These are phyloP conservation scores for Paxillus rubicundulus DNA, from an alignment of 768 basidiomycete genomes.

Conservation along the genomic window DNA sequence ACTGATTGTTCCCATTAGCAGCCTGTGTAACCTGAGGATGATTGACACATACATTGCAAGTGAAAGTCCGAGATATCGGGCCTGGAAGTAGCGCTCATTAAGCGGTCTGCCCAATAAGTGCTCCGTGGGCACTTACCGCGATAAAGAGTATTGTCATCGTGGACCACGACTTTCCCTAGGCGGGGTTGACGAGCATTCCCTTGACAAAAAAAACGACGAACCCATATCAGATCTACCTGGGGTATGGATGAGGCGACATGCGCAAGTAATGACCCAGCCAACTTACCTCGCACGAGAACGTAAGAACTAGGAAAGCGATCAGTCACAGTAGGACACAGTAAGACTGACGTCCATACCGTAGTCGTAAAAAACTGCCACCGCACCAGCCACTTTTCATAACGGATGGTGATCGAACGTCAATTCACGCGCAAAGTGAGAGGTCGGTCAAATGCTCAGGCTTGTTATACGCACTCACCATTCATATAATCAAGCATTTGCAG, in stretches of 20 bases:
- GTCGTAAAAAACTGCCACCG: conserved; percentile 6
- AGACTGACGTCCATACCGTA: conserved; percentile 1
- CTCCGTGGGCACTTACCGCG: conserved; percentile 1
- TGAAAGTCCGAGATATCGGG: conserved; percentile 8
- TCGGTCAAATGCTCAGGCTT: too few species aligned
- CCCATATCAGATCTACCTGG: conserved; percentile 14
- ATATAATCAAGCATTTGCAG: background rate
- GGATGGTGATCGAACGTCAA: background rate
- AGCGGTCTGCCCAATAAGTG: background rate
- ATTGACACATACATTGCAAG: conserved; percentile 3
- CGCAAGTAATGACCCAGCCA: background rate
- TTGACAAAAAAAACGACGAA: background rate
- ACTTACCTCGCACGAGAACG: conserved; percentile 8
- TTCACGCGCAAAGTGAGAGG: background rate
- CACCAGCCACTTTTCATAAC: conserved; percentile 1
- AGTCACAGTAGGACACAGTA: background rate
- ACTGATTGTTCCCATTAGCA: conserved; percentile 1
- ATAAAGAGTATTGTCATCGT: conserved; percentile 8
- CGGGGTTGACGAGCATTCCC: background rate
- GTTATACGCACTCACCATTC: background rate
- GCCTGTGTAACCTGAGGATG: background rate
- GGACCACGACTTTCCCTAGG: conserved; percentile 13
- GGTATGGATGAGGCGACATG: background rate
- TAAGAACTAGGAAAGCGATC: conserved; percentile 4
- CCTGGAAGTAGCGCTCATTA: background rate